phyloP scores from a whole-genome alignment of 768 basidiomycete genomes.

The Mycena crocata region DNA sequence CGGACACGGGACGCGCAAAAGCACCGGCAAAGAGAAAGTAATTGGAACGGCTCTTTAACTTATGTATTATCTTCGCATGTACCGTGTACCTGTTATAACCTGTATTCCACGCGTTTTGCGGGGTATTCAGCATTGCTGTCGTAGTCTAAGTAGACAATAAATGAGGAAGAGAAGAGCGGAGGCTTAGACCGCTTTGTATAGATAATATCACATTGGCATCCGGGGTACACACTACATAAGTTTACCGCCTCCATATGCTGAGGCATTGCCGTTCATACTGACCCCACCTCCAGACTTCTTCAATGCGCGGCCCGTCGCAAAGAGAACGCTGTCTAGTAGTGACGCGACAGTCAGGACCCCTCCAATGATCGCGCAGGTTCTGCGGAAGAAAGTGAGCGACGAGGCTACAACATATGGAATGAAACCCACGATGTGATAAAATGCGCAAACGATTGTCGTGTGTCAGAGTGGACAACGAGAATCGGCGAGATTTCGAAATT shows the following conservation, averaged over 20 bases:
- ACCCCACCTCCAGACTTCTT: conserved; percentile 63
- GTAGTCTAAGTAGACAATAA: no score
- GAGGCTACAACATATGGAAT: conserved; percentile 1
- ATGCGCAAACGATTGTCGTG: conserved; percentile 95
- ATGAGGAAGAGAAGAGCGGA: no score
- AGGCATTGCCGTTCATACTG: conserved; percentile 45
- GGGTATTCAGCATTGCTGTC: no score
- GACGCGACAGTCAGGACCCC: conserved; percentile 96
- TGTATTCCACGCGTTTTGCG: neutral
- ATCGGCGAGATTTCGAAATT: conserved; percentile 99
- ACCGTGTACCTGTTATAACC: neutral
- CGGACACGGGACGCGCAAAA: conserved; percentile 23
- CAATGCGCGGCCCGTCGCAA: conserved; percentile 80
- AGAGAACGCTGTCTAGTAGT: conserved; percentile 87
- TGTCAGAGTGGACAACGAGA: conserved; percentile 91
- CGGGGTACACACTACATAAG: conserved; percentile 50
- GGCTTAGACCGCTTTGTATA: no score
- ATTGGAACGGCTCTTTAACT: conserved; percentile 1
- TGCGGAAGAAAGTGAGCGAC: conserved; percentile 43
- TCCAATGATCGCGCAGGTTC: conserved; percentile 97
- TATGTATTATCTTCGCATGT: conserved; percentile 15
- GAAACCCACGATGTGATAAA: conserved; percentile 91
- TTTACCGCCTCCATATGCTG: conserved; percentile 48
- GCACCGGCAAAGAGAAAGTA: conserved; percentile 29
- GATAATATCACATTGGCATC: conserved; percentile 17